Evolutionary conservation across 2,329 filamentous ascomycete genomes (phyloP), one percentile per base, ranked within the genome.

Genomic region (Coniochaeta ligniaria): DNA sequence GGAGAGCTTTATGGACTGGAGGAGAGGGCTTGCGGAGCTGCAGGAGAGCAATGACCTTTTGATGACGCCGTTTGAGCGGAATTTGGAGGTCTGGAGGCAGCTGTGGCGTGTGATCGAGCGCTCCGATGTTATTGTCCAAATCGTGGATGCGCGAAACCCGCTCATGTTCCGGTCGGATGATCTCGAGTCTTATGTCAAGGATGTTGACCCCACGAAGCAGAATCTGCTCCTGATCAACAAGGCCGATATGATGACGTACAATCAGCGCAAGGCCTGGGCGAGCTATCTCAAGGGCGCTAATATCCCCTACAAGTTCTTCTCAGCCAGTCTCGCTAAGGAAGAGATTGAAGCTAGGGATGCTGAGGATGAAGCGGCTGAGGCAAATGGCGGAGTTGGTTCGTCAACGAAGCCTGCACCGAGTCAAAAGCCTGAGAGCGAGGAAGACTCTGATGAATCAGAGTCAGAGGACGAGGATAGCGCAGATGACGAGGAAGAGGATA

Each of bases 41-140:
- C 91, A 97, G 71, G 94, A 99, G 77, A 92, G 90, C 69, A 88
- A 97, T 61, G 95, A 99, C 73, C 76, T 99, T 60, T 83, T 99
- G 60, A 93, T 99, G 91, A 99, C 95, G 0, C 95, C 95, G 0
- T 99, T 99, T 70, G 95, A 99, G 80, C 85, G 95, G 62, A 99
- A 99, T 72, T 72, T 99, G 63, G 96, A 99, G 71, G 95, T 99
- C 31, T 99, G 95, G 95, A 87, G 95, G 72, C 95, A 99, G 75
- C 72, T 99, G 68, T 99, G 95, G 95, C 86, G 95, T 77, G 95
- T 99, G 61, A 97, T 99, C 69, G 95, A 99, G 80, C 83, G 95
- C 63, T 97, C 92, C 17, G 95, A 99, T 74, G 78, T 99, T 45
- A 85, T 99, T 3, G 95, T 99, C 38, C 95, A 99, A 79, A 99